Percentiles rank a stretch among this genome's conserved stretches.
Evolutionary conservation across 164 flowering plant genomes (phyloP).

Genomic region (Tinospora cordifolia): DNA sequence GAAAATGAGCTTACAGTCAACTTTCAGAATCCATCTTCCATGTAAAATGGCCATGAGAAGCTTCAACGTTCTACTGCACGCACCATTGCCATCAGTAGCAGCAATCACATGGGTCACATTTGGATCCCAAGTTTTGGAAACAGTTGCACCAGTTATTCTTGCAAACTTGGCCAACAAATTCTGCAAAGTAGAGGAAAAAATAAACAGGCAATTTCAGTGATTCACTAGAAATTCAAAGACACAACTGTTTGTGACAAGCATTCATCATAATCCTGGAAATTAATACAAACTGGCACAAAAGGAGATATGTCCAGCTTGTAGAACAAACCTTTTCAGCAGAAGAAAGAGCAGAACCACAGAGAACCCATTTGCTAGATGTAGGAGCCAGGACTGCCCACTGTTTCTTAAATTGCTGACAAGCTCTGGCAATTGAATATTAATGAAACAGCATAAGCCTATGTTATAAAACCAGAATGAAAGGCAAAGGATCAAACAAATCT

Average conservation of each 20-base stretch:
- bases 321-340: constrained; percentile 58
- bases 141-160: constrained; percentile 34
- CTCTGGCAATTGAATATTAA: constrained; percentile 9
- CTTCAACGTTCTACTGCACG: constrained; percentile 24
- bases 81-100: constrained; percentile 25
- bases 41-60: constrained; percentile 57
- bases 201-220: not conserved
- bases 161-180: constrained; percentile 39
- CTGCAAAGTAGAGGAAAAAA: constrained; percentile 27
- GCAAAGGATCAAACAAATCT: not conserved
- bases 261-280: not conserved
- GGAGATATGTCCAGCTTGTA: not conserved
- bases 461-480: not conserved
- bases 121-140: constrained; percentile 42
- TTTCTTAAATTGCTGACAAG: constrained; percentile 20
- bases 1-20: constrained; percentile 42
- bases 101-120: constrained; percentile 65
- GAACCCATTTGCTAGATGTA: constrained; percentile 39
- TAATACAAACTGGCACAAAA: not conserved
- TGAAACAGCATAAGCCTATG: not conserved
- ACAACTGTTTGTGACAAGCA: not conserved
- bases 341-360: constrained; percentile 82
- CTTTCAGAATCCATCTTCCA: constrained; percentile 54
- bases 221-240: not conserved
- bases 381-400: constrained; percentile 24